Evolutionary conservation across 345 rosid genomes (phyloP).

Genomic region (Bruguiera sexangula): DNA sequence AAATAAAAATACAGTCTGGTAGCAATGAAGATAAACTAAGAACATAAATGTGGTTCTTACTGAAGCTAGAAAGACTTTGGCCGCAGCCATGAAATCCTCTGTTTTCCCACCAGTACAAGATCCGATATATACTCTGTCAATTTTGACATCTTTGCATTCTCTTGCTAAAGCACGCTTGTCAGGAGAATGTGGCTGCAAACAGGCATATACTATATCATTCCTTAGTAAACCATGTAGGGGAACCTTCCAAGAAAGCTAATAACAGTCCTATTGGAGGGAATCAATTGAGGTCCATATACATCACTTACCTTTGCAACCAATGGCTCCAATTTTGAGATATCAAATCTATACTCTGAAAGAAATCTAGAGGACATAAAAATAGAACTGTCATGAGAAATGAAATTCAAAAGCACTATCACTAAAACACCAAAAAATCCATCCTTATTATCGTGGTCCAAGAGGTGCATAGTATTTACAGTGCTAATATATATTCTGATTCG

Average conservation of each 20-base stretch:
- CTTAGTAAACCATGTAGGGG: not conserved
- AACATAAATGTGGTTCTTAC: conserved; percentile 40
- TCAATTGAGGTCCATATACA: not conserved
- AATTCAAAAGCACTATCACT: not conserved
- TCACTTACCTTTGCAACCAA: conserved; percentile 86
- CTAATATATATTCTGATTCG: not conserved
- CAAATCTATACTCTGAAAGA: conserved; percentile 79
- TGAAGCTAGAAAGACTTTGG: conserved; percentile 77
- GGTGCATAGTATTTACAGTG: not conserved
- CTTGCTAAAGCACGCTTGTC: conserved; percentile 95
- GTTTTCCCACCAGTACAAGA: conserved; percentile 99
- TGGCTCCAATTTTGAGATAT: conserved; percentile 85
- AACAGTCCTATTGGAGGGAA: not conserved
- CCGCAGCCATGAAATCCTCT: conserved; percentile 91
- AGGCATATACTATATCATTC: conserved; percentile 14
- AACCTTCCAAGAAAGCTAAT: conserved; percentile 1
- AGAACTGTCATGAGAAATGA: conserved; percentile 9
- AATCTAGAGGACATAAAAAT: conserved; percentile 47
- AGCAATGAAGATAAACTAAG: not conserved
- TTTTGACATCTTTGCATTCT: conserved; percentile 98
- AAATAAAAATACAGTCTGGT: not conserved
- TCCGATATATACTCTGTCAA: conserved; percentile 96
- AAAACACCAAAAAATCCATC: not conserved
- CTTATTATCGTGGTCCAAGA: not conserved
- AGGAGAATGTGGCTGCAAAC: conserved; percentile 93